A percentile compares a stretch with the other conserved stretches of the same genome.
These are phyloP conservation scores for Coemansia interrupta DNA, from an alignment of 192 early-diverging fungal genomes.

Conservation along the genomic window DNA sequence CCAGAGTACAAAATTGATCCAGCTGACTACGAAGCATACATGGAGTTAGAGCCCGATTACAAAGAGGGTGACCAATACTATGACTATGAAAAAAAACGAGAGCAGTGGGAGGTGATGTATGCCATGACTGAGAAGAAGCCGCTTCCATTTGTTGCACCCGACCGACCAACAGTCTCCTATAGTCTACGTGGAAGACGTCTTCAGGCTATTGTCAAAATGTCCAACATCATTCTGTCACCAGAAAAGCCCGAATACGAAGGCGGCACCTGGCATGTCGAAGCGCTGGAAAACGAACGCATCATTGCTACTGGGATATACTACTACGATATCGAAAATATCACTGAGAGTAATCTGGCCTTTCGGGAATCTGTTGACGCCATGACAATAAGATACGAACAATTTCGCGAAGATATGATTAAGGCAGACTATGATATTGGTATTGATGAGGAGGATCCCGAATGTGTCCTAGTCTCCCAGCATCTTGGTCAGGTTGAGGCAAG, in stretches of 20 bases:
- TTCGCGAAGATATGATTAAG: conserved; percentile 17
- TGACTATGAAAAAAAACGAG: conserved; percentile 24
- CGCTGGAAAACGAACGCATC: conserved; percentile 67
- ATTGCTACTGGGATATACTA: conserved; percentile 72
- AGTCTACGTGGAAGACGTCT: conserved; percentile 42
- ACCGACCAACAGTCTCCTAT: conserved; percentile 18
- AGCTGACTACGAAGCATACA: conserved; percentile 27
- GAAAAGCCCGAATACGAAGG: conserved; percentile 61
- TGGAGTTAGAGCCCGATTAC: conserved; percentile 2
- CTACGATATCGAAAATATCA: conserved; percentile 68
- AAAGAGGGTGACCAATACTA: conserved; percentile 20
- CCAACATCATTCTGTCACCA: conserved; percentile 64
- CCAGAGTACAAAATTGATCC: conserved; percentile 6
- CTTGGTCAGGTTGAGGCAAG: conserved; percentile 50
- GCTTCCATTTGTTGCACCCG: conserved; percentile 34
- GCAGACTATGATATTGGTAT: conserved; percentile 38
- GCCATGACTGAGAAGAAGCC: conserved; percentile 24
- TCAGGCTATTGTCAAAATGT: conserved; percentile 71
- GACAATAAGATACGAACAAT: conserved; percentile 24
- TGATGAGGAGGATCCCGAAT: conserved; percentile 5
- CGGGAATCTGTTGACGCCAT: conserved; percentile 22
- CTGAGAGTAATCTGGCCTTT: conserved; percentile 58
- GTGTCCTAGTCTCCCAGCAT: conserved; percentile 36
- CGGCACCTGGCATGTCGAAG: conserved; percentile 69
- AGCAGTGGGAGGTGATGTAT: conserved; percentile 12